phyloP scores from a whole-genome alignment of 257 asterid genomes.

The Haberlea rhodopensis region DNA sequence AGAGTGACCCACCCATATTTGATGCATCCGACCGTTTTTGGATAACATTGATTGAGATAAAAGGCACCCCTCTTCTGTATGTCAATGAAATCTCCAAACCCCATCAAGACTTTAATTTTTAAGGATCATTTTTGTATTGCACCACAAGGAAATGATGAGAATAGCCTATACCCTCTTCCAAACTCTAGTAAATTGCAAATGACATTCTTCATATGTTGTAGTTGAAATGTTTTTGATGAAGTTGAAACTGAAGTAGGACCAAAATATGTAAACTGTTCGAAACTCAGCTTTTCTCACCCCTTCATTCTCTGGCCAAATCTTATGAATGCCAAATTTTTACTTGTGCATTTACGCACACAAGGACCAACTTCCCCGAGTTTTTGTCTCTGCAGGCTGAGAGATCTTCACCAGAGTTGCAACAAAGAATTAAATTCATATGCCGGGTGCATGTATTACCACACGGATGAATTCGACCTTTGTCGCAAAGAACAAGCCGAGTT shows the following conservation, averaged over 20 bases:
- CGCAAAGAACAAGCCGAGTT: conserved; percentile 88
- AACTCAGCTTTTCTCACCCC: background rate
- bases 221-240: background rate
- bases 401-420: conserved; percentile 79
- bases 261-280: background rate
- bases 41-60: background rate
- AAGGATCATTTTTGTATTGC: background rate
- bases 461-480: conserved; percentile 87
- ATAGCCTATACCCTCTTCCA: background rate
- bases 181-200: background rate
- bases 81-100: background rate
- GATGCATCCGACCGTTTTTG: too few relatives aligned
- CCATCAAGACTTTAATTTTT: too few relatives aligned
- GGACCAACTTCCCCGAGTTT: background rate
- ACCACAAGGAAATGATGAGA: background rate
- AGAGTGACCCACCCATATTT: too few relatives aligned
- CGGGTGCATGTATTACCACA: conserved; percentile 92
- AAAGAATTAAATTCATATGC: conserved; percentile 89
- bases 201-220: too few relatives aligned
- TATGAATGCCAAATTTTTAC: background rate
- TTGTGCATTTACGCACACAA: background rate
- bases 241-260: background rate
- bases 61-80: background rate
- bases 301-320: background rate
- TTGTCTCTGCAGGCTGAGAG: conserved; percentile 59